Percentiles rank a stretch among this genome's conserved stretches.
phyloP scores from a whole-genome alignment of 169 alveolate genomes.

The Neospora caninum region DNA sequence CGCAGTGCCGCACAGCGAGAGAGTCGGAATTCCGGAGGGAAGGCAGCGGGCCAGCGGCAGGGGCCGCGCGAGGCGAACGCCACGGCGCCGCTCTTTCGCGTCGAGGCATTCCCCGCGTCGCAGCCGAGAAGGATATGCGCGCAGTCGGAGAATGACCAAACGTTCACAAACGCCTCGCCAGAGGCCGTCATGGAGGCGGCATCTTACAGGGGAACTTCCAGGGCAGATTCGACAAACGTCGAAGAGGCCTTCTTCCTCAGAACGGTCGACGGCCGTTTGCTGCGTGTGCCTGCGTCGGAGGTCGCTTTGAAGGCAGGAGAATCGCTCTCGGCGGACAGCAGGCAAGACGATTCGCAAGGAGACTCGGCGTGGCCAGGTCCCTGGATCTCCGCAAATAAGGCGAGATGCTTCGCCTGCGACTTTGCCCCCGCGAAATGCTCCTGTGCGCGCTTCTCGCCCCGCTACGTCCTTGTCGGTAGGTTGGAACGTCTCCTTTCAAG shows the following conservation, averaged over 20 bases:
- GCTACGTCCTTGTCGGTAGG: not conserved
- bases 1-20: too few relatives aligned
- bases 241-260: not conserved
- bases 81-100: too few relatives aligned
- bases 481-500: not conserved
- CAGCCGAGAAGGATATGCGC: too few relatives aligned
- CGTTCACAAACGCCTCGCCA: too few relatives aligned
- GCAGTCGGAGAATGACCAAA: too few relatives aligned
- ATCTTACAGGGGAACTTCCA: too few relatives aligned
- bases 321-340: not conserved
- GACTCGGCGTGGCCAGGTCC: not conserved
- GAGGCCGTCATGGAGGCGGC: too few relatives aligned
- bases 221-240: not conserved
- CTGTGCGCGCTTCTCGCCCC: not conserved
- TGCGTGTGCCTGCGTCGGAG: not conserved
- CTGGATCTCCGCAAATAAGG: not conserved
- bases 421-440: not conserved
- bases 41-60: too few relatives aligned
- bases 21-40: too few relatives aligned
- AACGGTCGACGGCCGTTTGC: not conserved
- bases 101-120: too few relatives aligned
- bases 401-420: not conserved
- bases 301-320: not conserved
- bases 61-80: too few relatives aligned
- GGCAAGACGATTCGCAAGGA: not conserved